Evolutionary conservation across 352 stramenopile species (phyloP), one percentile per base, ranked within the genome.

Genomic region (Pythium dissimile): DNA sequence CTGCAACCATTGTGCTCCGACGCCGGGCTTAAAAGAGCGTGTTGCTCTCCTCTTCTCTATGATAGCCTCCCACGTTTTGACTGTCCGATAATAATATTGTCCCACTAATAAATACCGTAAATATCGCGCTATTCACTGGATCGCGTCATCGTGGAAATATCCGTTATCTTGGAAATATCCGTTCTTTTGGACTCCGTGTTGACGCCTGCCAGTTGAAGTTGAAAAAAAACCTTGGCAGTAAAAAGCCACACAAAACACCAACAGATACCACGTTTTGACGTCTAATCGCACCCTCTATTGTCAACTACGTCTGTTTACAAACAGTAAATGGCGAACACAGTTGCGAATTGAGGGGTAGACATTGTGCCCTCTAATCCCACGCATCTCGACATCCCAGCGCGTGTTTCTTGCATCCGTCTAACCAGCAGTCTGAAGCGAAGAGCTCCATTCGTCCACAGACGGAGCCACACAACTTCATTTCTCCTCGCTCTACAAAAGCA

Each of bases 221-320:
- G 56, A 64, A 57, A 64, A 54, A 48, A 55, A 64, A 46, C 51
- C 51, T 52, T 57, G 47, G 56, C 34, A 20, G 32, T 30, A 64
- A 57, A 57, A 32, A 30, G 38, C 34, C 50, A 26, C 50, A 12
- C 27, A 49, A 38, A 12, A 24, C 18, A 61, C 54, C 30, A 53
- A 62, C 27, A n/a, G n/a, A n/a, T 26, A 26, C 4, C 2, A 18
- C 5, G 3, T 15, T 50, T 56, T 64, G 56, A 64, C 56, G 56
- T 64, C 56, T 64, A 64, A 64, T 64, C 48, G 24, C 28, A 10
- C 57, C 34, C 48, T 65, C 32, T 59, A 50, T 26, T 18, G 3
- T 48, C 57, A 65, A 65, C 43, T 11, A 7, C 12, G 13, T 4
- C 16, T 42, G 15, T 27, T 35, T 18, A 30, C 20, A 10, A n/a